phyloP scores from a whole-genome alignment of 805 yeast genomes.

The Suhomyces xylopsoci region DNA sequence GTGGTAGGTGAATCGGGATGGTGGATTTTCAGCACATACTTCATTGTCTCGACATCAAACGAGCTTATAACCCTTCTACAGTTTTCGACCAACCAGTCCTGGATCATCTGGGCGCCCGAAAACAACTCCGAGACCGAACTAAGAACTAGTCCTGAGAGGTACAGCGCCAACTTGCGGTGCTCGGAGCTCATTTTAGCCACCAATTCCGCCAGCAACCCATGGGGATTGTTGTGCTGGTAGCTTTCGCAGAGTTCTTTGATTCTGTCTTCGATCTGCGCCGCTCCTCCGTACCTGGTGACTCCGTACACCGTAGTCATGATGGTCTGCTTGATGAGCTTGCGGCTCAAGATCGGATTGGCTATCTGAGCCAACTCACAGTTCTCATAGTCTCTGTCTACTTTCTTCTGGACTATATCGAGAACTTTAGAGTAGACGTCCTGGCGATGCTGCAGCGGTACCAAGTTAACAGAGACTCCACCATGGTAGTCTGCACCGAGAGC shows the following conservation, averaged over 20 bases:
- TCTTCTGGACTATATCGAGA: conserved; percentile 19
- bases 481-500: conserved; percentile 36
- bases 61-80: conserved; percentile 29
- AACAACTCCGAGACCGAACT: conserved; percentile 30
- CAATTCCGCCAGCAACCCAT: background rate
- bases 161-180: conserved; percentile 7
- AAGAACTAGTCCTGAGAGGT: conserved; percentile 21
- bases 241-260: conserved; percentile 21
- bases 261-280: conserved; percentile 26
- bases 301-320: conserved; percentile 48
- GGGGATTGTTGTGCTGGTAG: background rate
- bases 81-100: conserved; percentile 34
- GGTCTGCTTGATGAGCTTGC: conserved; percentile 40
- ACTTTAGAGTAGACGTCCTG: conserved; percentile 37
- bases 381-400: conserved; percentile 6
- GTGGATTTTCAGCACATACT: background rate
- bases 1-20: background rate
- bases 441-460: conserved; percentile 20
- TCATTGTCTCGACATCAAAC: conserved; percentile 15
- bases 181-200: background rate
- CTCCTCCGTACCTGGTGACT: conserved; percentile 38
- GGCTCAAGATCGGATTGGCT: conserved; percentile 1
- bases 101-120: conserved; percentile 29
- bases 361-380: background rate
- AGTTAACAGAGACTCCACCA: conserved; percentile 41